A percentile compares a stretch with the other conserved stretches of the same genome.
Conservation (phyloP, 306 rosid species). For the Prunus davidiana region DNA sequence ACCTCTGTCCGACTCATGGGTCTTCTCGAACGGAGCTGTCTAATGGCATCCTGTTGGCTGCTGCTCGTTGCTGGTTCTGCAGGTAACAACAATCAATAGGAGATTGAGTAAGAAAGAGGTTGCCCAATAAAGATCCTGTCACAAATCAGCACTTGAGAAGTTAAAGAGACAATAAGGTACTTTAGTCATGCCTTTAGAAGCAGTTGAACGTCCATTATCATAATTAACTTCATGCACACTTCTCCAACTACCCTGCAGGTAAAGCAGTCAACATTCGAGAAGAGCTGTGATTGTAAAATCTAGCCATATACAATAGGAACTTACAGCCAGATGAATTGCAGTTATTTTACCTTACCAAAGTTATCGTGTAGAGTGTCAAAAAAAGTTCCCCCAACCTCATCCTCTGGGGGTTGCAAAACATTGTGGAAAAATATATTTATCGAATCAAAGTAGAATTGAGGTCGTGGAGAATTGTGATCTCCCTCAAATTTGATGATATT, state of each 20-base stretch:
- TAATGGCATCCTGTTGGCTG: slow-evolving; percentile 62
- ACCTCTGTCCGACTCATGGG: slow-evolving; percentile 89
- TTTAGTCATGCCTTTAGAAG: slow-evolving; percentile 59
- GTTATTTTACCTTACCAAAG: slow-evolving; percentile 77
- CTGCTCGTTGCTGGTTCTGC: slow-evolving; percentile 57
- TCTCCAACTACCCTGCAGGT: slow-evolving; percentile 69
- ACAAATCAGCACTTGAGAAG: slow-evolving; percentile 13
- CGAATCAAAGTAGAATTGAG: slow-evolving; percentile 90
- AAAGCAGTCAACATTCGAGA: slow-evolving; percentile 17
- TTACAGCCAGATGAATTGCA: slow-evolving; percentile 21
- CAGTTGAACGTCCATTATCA: slow-evolving; percentile 39
- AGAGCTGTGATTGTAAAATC: slow-evolving; percentile 16
- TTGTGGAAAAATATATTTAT: slow-evolving; percentile 85
- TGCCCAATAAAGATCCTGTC: slow-evolving; percentile 19
- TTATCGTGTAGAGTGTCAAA: slow-evolving; percentile 58
- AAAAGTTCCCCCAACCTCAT: slow-evolving; percentile 67
- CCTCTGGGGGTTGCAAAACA: slow-evolving; percentile 92
- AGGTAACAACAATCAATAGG: slow-evolving; percentile 21
- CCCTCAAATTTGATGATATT: slow-evolving; percentile 91
- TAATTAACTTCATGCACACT: slow-evolving; percentile 40
- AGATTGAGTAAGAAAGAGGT: slow-evolving; percentile 2
- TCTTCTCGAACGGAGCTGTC: slow-evolving; percentile 57
- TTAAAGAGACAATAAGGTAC: slow-evolving; percentile 23
- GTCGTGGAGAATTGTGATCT: slow-evolving; percentile 97
- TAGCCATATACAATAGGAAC: slow-evolving; percentile 9